A percentile compares a stretch with the other conserved stretches of the same genome.
Evolutionary conservation across 2,329 filamentous ascomycete species (phyloP).

Genomic region (Fusarium acutatum): DNA sequence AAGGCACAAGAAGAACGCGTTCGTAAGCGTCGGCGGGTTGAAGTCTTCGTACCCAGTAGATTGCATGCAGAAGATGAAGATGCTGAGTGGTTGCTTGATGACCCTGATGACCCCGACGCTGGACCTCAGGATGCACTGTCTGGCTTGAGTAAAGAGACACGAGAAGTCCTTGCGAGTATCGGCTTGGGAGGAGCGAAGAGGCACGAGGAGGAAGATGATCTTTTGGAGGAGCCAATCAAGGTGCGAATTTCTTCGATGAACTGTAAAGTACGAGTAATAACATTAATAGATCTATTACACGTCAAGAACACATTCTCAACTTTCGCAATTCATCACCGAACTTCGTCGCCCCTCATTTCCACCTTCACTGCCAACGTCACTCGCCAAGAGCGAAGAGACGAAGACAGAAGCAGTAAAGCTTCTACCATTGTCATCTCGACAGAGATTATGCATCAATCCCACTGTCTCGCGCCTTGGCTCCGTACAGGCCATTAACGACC

Average conservation of each 20-base stretch:
- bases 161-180: constrained; percentile 75
- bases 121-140: constrained; percentile 53
- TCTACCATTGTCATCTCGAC: constrained; percentile 83
- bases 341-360: constrained; percentile 81
- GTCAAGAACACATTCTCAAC: constrained; percentile 90
- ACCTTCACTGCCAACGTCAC: constrained; percentile 66
- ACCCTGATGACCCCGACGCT: constrained; percentile 63
- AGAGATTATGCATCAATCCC: constrained; percentile 89
- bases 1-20: constrained; percentile 62
- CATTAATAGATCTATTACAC: constrained; percentile 79
- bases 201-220: constrained; percentile 52
- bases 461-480: constrained; percentile 76
- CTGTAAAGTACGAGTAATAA: constrained; percentile 41
- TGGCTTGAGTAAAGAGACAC: constrained; percentile 77
- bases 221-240: constrained; percentile 74
- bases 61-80: constrained; percentile 61
- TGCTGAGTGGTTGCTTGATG: constrained; percentile 77
- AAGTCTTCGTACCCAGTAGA: constrained; percentile 38
- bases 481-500: constrained; percentile 88
- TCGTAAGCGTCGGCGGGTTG: constrained; percentile 57
- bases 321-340: constrained; percentile 88
- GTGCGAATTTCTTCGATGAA: constrained; percentile 47
- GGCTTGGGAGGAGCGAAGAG: constrained; percentile 54
- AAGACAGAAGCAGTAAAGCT: constrained; percentile 70
- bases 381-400: constrained; percentile 42